phyloP scores from a whole-genome alignment of 179 eudicot genomes.

The Beta lomatogona region DNA sequence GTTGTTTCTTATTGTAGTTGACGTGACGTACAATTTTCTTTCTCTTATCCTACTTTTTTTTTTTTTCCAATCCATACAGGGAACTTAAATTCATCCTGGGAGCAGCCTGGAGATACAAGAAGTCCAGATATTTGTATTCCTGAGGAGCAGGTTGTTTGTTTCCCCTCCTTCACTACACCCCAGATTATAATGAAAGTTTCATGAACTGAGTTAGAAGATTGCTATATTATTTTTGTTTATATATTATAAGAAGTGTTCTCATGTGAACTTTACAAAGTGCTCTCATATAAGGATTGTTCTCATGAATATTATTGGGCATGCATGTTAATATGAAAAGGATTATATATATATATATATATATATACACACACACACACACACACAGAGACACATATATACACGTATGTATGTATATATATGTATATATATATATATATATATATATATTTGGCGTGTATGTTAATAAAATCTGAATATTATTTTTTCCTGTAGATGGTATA shows the following conservation, averaged over 20 bases:
- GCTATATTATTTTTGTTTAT: background rate
- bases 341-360: too few relatives aligned
- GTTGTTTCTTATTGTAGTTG: background rate
- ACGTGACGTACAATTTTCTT: background rate
- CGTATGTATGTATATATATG: too few relatives aligned
- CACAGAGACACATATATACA: too few relatives aligned
- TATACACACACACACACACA: too few relatives aligned
- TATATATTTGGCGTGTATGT: slow-evolving; percentile 1
- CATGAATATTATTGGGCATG: too few relatives aligned
- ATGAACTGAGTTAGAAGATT: background rate
- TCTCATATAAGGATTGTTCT: too few relatives aligned
- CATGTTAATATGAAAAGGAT: too few relatives aligned
- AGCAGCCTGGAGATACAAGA: slow-evolving; percentile 59
- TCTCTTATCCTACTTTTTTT: background rate
- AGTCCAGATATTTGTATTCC: slow-evolving; percentile 77
- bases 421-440: too few relatives aligned
- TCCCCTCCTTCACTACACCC: background rate
- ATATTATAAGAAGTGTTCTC: too few relatives aligned
- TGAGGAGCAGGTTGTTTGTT: slow-evolving; percentile 68
- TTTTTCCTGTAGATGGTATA: slow-evolving; percentile 51
- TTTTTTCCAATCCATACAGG: slow-evolving; percentile 41
- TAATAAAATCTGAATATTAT: slow-evolving; percentile 7
- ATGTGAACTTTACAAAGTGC: too few relatives aligned
- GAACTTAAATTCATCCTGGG: slow-evolving; percentile 54
- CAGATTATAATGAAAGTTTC: background rate